Percentiles rank a stretch among this genome's conserved stretches.
These are phyloP conservation scores for Margaritispora aquatica DNA, from an alignment of 495 filamentous ascomycete species.

Conservation along the genomic window DNA sequence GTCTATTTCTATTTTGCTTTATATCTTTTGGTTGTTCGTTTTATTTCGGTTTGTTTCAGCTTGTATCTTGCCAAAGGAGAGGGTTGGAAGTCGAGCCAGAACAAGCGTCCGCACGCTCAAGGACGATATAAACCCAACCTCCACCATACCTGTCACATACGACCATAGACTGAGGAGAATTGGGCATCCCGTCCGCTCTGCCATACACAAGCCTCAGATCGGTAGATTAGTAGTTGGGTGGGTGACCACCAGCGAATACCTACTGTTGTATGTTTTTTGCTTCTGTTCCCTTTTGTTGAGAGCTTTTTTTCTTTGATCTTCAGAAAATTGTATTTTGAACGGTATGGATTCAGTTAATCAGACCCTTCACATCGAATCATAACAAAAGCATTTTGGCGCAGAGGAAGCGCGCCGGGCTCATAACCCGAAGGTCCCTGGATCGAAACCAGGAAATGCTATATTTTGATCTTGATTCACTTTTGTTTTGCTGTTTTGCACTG, in stretches of 20 bases:
- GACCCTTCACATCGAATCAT: neutral
- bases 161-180: constrained; percentile 6
- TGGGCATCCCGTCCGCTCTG: constrained; percentile 5
- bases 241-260: constrained; percentile 8
- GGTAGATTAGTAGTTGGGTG: constrained; percentile 8
- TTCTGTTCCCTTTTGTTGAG: neutral
- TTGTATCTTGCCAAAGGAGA: too few species aligned
- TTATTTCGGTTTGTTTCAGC: too few species aligned
- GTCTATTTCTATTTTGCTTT: neutral
- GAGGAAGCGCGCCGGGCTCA: neutral
- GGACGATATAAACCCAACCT: neutral
- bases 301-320: too few species aligned
- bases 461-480: neutral
- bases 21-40: neutral
- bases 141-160: neutral
- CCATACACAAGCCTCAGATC: constrained; percentile 5
- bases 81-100: neutral
- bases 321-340: too few species aligned
- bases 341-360: neutral
- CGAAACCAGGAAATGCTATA: neutral
- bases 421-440: neutral
- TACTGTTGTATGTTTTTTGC: constrained; percentile 6
- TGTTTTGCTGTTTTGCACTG: neutral
- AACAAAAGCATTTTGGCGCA: neutral
- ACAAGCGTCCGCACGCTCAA: neutral